A percentile compares a stretch with the other conserved stretches of the same genome.
These are phyloP conservation scores for Boletus fagicola DNA, from an alignment of 768 basidiomycete species.

Conservation along the genomic window DNA sequence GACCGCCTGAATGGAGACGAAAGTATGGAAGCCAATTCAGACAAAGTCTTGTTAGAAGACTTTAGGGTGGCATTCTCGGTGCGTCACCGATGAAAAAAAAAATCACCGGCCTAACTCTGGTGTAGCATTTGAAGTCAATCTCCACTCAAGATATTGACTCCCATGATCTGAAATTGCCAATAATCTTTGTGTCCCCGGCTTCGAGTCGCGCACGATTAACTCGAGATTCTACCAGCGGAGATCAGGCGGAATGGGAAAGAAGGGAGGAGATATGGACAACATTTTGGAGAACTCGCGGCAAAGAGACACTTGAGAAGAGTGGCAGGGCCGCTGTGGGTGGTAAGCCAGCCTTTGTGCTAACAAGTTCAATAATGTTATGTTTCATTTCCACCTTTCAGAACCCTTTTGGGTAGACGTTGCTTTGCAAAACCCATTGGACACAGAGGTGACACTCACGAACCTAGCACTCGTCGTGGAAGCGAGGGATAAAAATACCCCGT, in stretches of 20 bases:
- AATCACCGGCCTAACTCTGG: not conserved
- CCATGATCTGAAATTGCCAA: constrained; percentile 56
- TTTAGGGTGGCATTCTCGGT: constrained; percentile 85
- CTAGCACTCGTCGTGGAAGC: constrained; percentile 55
- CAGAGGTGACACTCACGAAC: constrained; percentile 67
- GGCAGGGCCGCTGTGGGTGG: constrained; percentile 66
- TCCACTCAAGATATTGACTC: constrained; percentile 43
- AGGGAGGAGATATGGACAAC: constrained; percentile 64
- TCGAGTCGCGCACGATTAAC: constrained; percentile 59
- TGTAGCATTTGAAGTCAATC: constrained; percentile 70
- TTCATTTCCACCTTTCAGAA: constrained; percentile 42
- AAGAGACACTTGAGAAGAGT: constrained; percentile 50
- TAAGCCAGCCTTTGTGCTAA: constrained; percentile 28
- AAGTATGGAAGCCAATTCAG: constrained; percentile 41
- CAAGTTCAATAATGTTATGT: not conserved
- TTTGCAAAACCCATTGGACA: constrained; percentile 68
- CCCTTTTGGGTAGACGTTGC: constrained; percentile 73
- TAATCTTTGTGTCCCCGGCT: constrained; percentile 60
- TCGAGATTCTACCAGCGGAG: constrained; percentile 45
- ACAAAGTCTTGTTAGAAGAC: constrained; percentile 81
- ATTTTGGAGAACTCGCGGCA: constrained; percentile 58
- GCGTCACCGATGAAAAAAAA: constrained; percentile 19
- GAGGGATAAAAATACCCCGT: constrained; percentile 28
- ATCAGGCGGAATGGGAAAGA: constrained; percentile 53
- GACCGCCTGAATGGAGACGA: constrained; percentile 23